Percentiles rank a stretch among this genome's conserved stretches.
These are phyloP conservation scores for Globisporangium cederbergense DNA, from an alignment of 352 stramenopile species.

Conservation along the genomic window DNA sequence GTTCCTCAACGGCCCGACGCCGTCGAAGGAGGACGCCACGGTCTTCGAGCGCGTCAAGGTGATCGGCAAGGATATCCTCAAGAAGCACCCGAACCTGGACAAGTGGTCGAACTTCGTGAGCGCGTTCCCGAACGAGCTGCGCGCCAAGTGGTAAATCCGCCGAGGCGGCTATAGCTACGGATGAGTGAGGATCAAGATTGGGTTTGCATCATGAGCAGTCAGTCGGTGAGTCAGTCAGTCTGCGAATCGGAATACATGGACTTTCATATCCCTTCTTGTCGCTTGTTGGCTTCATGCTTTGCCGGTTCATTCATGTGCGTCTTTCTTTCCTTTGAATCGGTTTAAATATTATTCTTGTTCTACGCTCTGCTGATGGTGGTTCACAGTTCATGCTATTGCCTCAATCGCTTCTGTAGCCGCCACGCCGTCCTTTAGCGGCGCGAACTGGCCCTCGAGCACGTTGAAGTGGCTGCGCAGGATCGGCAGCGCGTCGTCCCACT, in stretches of 20 bases:
- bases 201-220: neutral
- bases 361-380: neutral
- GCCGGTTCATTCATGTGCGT: neutral
- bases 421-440: slow-evolving; percentile 20
- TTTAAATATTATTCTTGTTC: neutral
- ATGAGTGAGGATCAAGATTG: neutral
- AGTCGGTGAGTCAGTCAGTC: neutral
- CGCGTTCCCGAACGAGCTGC: slow-evolving; percentile 74
- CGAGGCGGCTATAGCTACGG: neutral
- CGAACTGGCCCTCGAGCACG: slow-evolving; percentile 41
- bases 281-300: neutral
- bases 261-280: neutral
- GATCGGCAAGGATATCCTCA: slow-evolving; percentile 66
- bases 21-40: slow-evolving; percentile 64
- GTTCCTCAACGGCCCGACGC: slow-evolving; percentile 69
- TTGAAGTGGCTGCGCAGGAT: slow-evolving; percentile 45
- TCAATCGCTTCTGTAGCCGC: neutral
- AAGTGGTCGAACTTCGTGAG: slow-evolving; percentile 74
- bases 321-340: neutral
- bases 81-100: slow-evolving; percentile 72
- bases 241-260: slow-evolving; percentile 4
- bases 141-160: slow-evolving; percentile 59
- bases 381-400: neutral
- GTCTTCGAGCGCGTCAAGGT: slow-evolving; percentile 78
- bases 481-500: slow-evolving; percentile 48